Evolutionary conservation across 192 early-diverging fungal genomes (phyloP), one percentile per base, ranked within the genome.

Genomic region (Coemansia pectinata): DNA sequence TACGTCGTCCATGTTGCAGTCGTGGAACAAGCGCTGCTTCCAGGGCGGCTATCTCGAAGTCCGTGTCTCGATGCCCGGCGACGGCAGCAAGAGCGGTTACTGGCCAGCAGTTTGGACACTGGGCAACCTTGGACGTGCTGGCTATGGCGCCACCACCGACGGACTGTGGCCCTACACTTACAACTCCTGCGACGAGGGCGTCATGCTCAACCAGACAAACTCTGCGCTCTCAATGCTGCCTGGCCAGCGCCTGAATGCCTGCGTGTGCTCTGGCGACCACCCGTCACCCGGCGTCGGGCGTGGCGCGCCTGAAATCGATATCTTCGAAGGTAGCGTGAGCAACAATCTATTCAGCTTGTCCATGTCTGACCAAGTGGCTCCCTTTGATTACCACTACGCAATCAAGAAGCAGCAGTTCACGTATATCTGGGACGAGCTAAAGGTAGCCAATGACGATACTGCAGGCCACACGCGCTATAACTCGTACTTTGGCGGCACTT

Each of bases 21-120:
- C 80, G 52, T 88, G 87, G 87, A 88, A 88, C 74, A 87, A 88
- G 69, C 74, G 85, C 42, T 88, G 87, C 78, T 86, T 88, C 76
- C 85, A 86, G 71, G 87, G 87, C 44, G 87, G 86, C 2, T 74
- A 86, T 23, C 67, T 88, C n/a, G 87, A 88, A 74, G 85, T 82
- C 7, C 79, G 78, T 10, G 86, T 87, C 17, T 87, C 85, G 62
- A 65, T 88, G 27, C 87, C 87, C 1, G 83, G 80, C 6, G 77
- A 78, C 50, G 81, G 76, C 6, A 48, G 66, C 19, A 74, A 80
- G 34, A 67, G 80, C 5, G 87, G 87, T 0, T 80, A 84, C 64
- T 87, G 86, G 83, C 87, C 87, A 3, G 86, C 86, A 5, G 79
- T 84, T 6, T 88, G 86, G 83, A 80, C 85, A 6, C 69, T 88